Evolutionary conservation across 805 yeast species (phyloP).

Genomic region (Kluyveromyces siamensis): DNA sequence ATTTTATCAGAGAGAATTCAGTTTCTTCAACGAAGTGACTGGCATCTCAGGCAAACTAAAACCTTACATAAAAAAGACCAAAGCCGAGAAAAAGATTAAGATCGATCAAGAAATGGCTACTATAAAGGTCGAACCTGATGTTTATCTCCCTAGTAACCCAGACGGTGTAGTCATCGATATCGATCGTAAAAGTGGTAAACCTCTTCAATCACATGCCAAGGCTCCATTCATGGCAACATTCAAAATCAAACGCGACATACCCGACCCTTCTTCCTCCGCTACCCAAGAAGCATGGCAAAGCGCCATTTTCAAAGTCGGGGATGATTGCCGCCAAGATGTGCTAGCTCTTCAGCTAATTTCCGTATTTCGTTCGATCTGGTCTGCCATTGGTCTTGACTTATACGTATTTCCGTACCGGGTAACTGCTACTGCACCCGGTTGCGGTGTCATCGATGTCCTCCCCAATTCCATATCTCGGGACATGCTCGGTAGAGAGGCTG

Average conservation of each 20-base stretch:
- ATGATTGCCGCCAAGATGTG: conserved; percentile 97
- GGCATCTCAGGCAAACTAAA: conserved; percentile 89
- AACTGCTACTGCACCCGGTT: conserved; percentile 98
- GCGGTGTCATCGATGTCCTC: conserved; percentile 96
- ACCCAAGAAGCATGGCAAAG: conserved; percentile 74
- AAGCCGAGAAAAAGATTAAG: conserved; percentile 92
- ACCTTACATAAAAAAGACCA: conserved; percentile 87
- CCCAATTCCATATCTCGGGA: conserved; percentile 95
- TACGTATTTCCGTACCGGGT: conserved; percentile 91
- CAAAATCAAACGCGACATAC: conserved; percentile 52
- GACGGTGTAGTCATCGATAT: conserved; percentile 92
- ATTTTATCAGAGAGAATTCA: conserved; percentile 77
- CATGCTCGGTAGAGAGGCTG: conserved; percentile 98
- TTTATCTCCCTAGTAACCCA: conserved; percentile 92
- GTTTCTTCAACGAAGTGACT: conserved; percentile 85
- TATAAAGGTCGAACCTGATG: conserved; percentile 68
- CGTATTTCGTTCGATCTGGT: conserved; percentile 86
- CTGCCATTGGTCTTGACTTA: conserved; percentile 76
- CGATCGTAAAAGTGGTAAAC: conserved; percentile 84
- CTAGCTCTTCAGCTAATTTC: conserved; percentile 87
- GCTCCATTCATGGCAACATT: conserved; percentile 98
- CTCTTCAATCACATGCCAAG: conserved; percentile 95
- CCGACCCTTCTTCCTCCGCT: conserved; percentile 32
- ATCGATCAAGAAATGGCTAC: conserved; percentile 92
- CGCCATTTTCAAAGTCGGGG: conserved; percentile 98